Evolutionary conservation across 2,329 filamentous ascomycete species (phyloP), one percentile per base, ranked within the genome.

Genomic region (Chrysoporthe austroafricana): DNA sequence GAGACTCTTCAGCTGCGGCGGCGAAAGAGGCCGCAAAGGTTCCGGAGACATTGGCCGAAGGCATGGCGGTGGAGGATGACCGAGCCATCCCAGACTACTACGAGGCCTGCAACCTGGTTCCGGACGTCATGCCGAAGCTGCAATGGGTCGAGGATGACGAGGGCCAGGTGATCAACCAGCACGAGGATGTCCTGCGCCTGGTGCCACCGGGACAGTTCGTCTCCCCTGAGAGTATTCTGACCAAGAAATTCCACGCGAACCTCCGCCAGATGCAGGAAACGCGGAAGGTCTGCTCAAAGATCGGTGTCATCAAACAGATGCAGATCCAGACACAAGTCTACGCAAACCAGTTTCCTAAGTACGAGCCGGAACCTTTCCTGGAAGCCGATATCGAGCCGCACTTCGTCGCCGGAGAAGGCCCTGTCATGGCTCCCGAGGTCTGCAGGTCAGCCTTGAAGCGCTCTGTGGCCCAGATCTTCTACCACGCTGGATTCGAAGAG

Each of bases 271-370:
- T 99, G 85, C 96, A 99, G 78, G 95, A 98, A 75, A 99, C 96
- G 0, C 87, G 96, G 73, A 98, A 97, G 77, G 86, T 99, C 42
- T 97, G 94, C 74, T 94, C 94, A 13, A 99, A 98, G 80, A 97
- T 99, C 77, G 91, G 93, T 61, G 93, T 99, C 70, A 96, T 99
- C 77, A 99, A 98, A 82, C 96, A 99, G 81, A 99, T 99, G 96
- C 96, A 99, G 80, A 88, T 98, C 64, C 96, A 99, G 78, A 93
- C 94, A 63, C 96, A 97, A 86, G 92, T 97, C 76, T 99, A 99
- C 77, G 92, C 94, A 75, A 99, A 99, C 75, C 96, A 99, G 78
- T 99, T 99, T 74, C 94, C 95, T 71, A 97, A 97, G 80, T 97
- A 97, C 76, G 93, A 97, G 70, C 92, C 92, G 0, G 91, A 95